Evolutionary conservation across 169 alveolate genomes (phyloP).

Genomic region (Neospora caninum): DNA sequence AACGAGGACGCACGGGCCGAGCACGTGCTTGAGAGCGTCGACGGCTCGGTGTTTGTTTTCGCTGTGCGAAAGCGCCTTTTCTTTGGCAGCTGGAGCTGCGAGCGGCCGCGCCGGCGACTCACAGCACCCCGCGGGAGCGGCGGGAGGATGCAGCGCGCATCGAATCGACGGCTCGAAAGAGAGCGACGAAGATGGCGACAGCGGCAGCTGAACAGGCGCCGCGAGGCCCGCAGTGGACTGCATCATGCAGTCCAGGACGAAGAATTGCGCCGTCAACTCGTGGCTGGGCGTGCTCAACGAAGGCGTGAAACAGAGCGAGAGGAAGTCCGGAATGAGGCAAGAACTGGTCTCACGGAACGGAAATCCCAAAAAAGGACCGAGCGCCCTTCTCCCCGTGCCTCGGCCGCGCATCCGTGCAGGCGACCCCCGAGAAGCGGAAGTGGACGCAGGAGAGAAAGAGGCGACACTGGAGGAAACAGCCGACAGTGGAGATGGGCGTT

Average conservation of each 20-base stretch:
- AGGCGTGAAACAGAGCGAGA: background rate
- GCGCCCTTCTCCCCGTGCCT: background rate
- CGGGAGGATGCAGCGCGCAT: conserved; percentile 5
- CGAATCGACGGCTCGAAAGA: conserved; percentile 9
- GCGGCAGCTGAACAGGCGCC: background rate
- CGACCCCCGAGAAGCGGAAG: background rate
- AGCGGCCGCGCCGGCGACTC: background rate
- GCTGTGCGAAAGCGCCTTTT: background rate
- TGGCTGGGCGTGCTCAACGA: background rate
- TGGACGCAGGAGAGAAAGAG: background rate
- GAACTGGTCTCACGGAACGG: background rate
- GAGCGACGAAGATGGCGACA: background rate
- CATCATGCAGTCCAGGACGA: background rate
- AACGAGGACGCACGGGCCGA: background rate
- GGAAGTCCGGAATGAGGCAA: background rate
- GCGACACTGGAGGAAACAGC: background rate
- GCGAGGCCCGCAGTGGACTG: background rate
- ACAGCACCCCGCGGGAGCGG: background rate
- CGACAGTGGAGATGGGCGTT: background rate
- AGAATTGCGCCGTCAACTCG: background rate
- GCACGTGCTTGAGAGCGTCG: background rate
- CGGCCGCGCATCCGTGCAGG: background rate
- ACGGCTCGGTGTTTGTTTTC: background rate
- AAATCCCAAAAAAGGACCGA: background rate
- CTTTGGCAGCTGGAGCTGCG: background rate